These are phyloP conservation scores for Naganishia friedmannii DNA, from an alignment of 768 basidiomycete genomes.

Conservation along the genomic window DNA sequence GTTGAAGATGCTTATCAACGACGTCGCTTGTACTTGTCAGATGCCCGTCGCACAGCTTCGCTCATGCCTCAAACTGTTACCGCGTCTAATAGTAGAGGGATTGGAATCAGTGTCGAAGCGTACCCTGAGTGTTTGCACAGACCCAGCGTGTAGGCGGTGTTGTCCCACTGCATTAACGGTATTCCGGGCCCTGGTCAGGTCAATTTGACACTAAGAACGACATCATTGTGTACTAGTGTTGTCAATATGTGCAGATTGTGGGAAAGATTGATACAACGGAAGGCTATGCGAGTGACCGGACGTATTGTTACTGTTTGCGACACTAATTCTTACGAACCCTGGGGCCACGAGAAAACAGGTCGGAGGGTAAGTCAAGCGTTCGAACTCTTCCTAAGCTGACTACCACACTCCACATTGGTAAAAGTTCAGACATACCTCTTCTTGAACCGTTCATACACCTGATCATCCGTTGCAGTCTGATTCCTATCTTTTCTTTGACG, in stretches of 20 bases:
- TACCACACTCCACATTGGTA: background rate
- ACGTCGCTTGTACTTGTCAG: no score
- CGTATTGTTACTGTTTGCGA: background rate
- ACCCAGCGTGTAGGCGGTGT: no score
- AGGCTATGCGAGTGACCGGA: background rate
- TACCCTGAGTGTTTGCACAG: no score
- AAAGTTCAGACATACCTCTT: conserved; percentile 59
- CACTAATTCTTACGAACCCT: background rate
- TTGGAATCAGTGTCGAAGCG: no score
- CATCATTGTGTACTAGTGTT: no score
- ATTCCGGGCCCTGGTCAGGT: no score
- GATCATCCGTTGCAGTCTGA: conserved; percentile 86
- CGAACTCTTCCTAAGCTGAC: background rate
- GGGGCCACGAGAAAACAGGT: background rate
- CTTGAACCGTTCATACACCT: conserved; percentile 90
- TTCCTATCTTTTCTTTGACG: conserved; percentile 52
- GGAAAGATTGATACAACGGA: background rate
- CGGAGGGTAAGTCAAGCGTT: background rate
- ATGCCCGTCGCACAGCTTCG: no score
- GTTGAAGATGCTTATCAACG: no score
- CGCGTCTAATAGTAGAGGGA: no score
- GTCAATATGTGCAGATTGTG: background rate
- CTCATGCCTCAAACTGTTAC: no score
- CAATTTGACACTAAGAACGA: no score
- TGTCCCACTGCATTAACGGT: no score